phyloP scores from a whole-genome alignment of 352 stramenopile species.

The Phytophthora macrochlamydospora region DNA sequence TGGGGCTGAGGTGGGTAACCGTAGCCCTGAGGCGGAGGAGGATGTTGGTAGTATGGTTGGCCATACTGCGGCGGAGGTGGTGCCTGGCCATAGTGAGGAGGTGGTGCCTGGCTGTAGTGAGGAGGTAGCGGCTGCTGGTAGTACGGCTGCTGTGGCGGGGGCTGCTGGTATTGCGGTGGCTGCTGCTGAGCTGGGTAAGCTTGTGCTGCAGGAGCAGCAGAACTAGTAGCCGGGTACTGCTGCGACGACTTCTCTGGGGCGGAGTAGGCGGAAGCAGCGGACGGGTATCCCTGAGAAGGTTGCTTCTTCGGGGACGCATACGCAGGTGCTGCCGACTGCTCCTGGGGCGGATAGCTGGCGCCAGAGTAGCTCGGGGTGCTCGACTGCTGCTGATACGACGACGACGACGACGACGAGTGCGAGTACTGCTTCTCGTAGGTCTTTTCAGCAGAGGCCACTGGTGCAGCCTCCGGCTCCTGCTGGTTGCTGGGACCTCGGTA shows the following conservation, averaged over 20 bases:
- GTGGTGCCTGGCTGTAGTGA: neutral
- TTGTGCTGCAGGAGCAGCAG: neutral
- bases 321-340: neutral
- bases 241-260: neutral
- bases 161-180: constrained; percentile 36
- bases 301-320: neutral
- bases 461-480: constrained; percentile 4
- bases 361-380: neutral
- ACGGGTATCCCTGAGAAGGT: neutral
- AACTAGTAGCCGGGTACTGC: neutral
- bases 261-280: neutral
- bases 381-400: neutral
- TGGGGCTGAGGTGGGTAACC: neutral
- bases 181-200: constrained; percentile 27
- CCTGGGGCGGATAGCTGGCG: neutral
- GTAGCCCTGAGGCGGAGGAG: neutral
- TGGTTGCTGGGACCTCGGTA: constrained; percentile 30
- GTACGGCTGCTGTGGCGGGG: constrained; percentile 10
- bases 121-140: neutral
- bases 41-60: neutral
- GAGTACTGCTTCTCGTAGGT: constrained; percentile 5
- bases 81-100: constrained; percentile 13
- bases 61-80: constrained; percentile 17
- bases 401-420: neutral
- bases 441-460: constrained; percentile 20